phyloP scores from a whole-genome alignment of 805 yeast species.

The Sporopachydermia quercuum region DNA sequence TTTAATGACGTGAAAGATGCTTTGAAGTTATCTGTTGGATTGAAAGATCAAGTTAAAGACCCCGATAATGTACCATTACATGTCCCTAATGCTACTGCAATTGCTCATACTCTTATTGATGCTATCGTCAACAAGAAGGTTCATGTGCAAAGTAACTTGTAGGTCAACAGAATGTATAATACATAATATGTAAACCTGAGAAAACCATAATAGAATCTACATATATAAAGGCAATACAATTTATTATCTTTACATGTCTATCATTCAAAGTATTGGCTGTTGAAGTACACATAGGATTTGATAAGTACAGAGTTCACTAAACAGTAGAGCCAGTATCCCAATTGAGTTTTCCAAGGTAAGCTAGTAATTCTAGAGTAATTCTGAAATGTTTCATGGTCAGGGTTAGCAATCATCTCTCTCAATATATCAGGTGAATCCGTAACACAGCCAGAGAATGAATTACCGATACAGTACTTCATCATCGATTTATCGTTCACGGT shows the following conservation, averaged over 20 bases:
- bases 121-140: slow-evolving; percentile 8
- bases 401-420: too few relatives aligned
- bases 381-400: too few relatives aligned
- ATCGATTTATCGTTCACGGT: slow-evolving; percentile 28
- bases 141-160: slow-evolving; percentile 1
- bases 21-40: slow-evolving; percentile 7
- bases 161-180: too few relatives aligned
- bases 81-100: slow-evolving; percentile 19
- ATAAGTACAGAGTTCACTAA: neutral
- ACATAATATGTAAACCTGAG: too few relatives aligned
- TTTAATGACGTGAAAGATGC: slow-evolving; percentile 33
- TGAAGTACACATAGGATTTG: neutral
- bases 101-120: slow-evolving; percentile 19
- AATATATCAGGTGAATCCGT: slow-evolving; percentile 23
- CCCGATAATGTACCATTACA: neutral
- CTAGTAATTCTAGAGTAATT: too few relatives aligned
- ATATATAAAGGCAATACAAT: too few relatives aligned
- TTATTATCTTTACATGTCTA: too few relatives aligned
- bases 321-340: neutral
- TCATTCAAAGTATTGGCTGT: neutral
- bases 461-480: slow-evolving; percentile 22
- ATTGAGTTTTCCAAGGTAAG: neutral
- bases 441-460: slow-evolving; percentile 24
- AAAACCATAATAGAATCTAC: too few relatives aligned
- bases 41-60: neutral